A percentile compares a stretch with the other conserved stretches of the same genome.
phyloP scores from a whole-genome alignment of 73 alveolate genomes.

The Paramecium primaurelia region DNA sequence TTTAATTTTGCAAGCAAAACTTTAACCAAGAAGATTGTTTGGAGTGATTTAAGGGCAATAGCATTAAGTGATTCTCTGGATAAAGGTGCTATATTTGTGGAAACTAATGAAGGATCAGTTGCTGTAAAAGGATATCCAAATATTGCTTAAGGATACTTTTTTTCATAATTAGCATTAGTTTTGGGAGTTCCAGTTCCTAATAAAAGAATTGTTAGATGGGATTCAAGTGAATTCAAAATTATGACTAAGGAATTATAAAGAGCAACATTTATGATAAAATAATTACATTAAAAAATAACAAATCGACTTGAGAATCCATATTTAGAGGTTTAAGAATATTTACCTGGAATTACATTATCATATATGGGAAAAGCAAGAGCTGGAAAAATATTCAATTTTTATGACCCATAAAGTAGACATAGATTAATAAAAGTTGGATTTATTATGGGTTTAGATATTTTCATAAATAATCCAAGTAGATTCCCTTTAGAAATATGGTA shows the following conservation, averaged over 20 bases:
- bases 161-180: constrained; percentile 16
- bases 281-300: constrained; percentile 1
- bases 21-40: background rate
- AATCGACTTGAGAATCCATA: constrained; percentile 1
- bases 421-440: constrained; percentile 16
- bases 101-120: background rate
- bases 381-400: constrained; percentile 3
- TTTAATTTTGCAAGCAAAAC: constrained; percentile 33
- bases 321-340: constrained; percentile 19
- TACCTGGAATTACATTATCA: background rate
- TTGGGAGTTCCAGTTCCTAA: constrained; percentile 38
- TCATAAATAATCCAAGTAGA: constrained; percentile 27
- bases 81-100: constrained; percentile 20
- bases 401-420: constrained; percentile 39
- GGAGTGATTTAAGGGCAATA: background rate
- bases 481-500: constrained; percentile 39
- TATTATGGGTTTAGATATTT: constrained; percentile 34
- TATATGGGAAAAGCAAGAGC: constrained; percentile 21
- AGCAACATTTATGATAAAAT: constrained; percentile 21
- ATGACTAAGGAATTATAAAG: constrained; percentile 39
- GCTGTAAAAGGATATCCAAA: background rate
- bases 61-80: constrained; percentile 13
- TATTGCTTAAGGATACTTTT: constrained; percentile 30
- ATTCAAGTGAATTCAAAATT: background rate
- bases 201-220: constrained; percentile 44